These are phyloP conservation scores for Epipyxis sp. DNA, from an alignment of 108 stramenopile species.

Conservation along the genomic window DNA sequence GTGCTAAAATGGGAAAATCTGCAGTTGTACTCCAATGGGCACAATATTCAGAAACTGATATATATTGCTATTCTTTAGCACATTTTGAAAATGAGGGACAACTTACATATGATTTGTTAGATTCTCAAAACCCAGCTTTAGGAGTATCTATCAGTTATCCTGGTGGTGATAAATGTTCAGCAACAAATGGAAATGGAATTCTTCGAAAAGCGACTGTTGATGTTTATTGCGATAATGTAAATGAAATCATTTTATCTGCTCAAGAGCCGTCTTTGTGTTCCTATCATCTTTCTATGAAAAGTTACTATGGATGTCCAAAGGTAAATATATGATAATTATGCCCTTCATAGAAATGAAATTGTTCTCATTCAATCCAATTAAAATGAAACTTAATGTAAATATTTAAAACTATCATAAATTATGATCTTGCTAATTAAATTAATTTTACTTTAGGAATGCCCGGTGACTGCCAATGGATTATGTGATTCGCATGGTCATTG, in stretches of 20 bases:
- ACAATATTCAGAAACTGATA: background rate
- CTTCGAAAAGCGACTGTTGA: constrained; percentile 27
- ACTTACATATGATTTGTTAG: constrained; percentile 22
- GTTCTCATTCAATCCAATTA: no score
- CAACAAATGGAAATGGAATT: background rate
- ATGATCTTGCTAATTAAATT: background rate
- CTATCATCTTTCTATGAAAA: constrained; percentile 29
- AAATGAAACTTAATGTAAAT: no score
- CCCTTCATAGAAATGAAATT: no score
- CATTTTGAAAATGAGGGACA: background rate
- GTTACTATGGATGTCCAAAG: constrained; percentile 27
- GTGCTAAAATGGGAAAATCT: background rate
- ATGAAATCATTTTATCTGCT: constrained; percentile 11
- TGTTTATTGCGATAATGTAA: background rate
- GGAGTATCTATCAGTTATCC: constrained; percentile 26
- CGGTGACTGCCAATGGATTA: constrained; percentile 9
- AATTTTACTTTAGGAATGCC: constrained; percentile 19
- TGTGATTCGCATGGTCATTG: constrained; percentile 25
- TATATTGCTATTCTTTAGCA: constrained; percentile 4
- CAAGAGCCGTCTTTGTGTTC: constrained; percentile 23
- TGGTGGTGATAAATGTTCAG: constrained; percentile 8
- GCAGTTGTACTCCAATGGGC: constrained; percentile 17
- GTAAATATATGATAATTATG: background rate
- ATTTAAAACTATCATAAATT: no score
- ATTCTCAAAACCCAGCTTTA: background rate